Base-by-base conservation (phyloP, 2,329 filamentous ascomycete genomes). In the Fusarium dimerum region DNA sequence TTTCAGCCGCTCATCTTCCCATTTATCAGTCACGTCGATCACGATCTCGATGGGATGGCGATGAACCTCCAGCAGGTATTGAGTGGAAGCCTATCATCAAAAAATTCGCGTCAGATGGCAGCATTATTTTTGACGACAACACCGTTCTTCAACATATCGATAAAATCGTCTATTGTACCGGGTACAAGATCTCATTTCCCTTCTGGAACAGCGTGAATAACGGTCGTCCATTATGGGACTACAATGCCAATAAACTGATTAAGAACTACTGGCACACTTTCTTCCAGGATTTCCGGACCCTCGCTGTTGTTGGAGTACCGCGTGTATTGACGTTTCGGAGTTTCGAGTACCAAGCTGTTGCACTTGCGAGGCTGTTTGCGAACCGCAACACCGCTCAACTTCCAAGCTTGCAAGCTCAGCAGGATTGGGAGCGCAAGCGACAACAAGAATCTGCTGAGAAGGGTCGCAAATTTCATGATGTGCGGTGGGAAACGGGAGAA, bases 311-410 rank as follows among this genome's bases (percentile, higher is more conserved):
- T 0, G 82, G 81, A 0, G 61, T 82, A 6, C 80, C 79, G 2
- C 73, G 79, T 1, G 75, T 76, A 0, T 63, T 80, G 12, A 82
- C 79, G 0, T 83, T 82, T 51, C 66, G 80, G 7, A 78, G 76
- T 36, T 82, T 82, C 54, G 80, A 83, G 62, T 83, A 83, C 54
- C 80, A 83, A 61, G 79, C 78, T 2, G 69, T 82, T 40, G 78
- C 80, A 1, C 65, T 83, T 1, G 79, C 80, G 3, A 70, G 80
- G 2, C 58, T 81, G 0, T 81, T 76, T 58, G 67, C 78, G 0
- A 69, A 70, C 0, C 68, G 79, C 13, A 73, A 76, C 30, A 59
- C 70, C 0, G 50, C 58, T 0, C 44, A 68, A 3, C 68, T 82
- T 4, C 78, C 79, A 0, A 47, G 70, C 0, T n/a, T 65, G 0